These are phyloP conservation scores for Globisporangium mamillatum DNA, from an alignment of 352 stramenopile genomes.

Conservation along the genomic window DNA sequence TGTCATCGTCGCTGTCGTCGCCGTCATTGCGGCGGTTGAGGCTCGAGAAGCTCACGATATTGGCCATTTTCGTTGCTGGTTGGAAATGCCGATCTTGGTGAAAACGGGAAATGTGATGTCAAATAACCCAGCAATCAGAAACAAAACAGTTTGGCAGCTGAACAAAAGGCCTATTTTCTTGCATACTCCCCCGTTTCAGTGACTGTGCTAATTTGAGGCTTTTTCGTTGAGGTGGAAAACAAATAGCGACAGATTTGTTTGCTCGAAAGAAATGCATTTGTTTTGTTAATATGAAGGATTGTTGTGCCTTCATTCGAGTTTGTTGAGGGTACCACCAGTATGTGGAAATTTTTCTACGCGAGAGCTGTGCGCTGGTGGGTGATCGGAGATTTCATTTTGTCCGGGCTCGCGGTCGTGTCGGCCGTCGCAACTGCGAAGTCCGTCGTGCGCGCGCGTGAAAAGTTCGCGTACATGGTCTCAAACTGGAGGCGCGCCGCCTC, in stretches of 20 bases:
- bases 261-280: no score
- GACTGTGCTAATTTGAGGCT: not conserved
- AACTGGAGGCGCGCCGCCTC: conserved; percentile 55
- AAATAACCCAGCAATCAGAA: not conserved
- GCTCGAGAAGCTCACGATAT: conserved; percentile 81
- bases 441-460: conserved; percentile 68
- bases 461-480: conserved; percentile 65
- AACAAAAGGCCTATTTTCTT: no score
- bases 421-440: conserved; percentile 61
- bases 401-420: conserved; percentile 36
- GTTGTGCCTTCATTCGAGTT: not conserved
- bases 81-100: conserved; percentile 1
- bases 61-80: conserved; percentile 42
- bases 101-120: not conserved
- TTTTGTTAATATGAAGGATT: no score
- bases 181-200: not conserved
- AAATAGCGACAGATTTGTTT: not conserved
- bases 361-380: conserved; percentile 70
- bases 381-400: conserved; percentile 53
- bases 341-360: conserved; percentile 24
- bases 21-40: conserved; percentile 41
- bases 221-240: not conserved
- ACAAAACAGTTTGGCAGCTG: not conserved
- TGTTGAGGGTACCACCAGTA: not conserved
- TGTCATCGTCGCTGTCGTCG: conserved; percentile 30